Conservation (phyloP, 2,329 filamentous ascomycete genomes). For the Xylaria arbuscula region DNA sequence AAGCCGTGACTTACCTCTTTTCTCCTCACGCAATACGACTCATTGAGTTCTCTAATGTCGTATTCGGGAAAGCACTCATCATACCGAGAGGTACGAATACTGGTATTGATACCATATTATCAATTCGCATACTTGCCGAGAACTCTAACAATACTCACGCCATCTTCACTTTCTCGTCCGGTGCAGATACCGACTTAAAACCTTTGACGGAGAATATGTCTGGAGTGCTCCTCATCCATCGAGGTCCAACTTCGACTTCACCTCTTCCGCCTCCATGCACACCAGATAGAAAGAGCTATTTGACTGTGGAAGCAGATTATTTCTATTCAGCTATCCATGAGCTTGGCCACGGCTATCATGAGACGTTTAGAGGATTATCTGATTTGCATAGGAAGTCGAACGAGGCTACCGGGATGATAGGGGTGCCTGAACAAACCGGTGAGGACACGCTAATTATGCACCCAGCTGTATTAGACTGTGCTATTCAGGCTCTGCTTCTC, state of each 20-base stretch:
- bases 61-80: background rate
- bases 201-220: background rate
- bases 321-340: background rate
- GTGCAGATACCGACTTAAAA: background rate
- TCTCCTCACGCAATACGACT: background rate
- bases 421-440: background rate
- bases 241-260: background rate
- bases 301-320: too few species aligned
- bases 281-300: too few species aligned
- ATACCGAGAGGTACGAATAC: background rate
- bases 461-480: conserved; percentile 51
- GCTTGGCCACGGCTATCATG: background rate
- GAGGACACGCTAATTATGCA: conserved; percentile 52
- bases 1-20: background rate
- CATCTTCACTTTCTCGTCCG: background rate
- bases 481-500: conserved; percentile 52
- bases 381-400: background rate
- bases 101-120: background rate
- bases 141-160: background rate
- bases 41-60: background rate
- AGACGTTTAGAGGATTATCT: conserved; percentile 20
- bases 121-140: background rate
- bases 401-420: background rate
- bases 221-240: background rate
- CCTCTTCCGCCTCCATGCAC: background rate